Evolutionary conservation across 768 basidiomycete species (phyloP).

Genomic region (Mycena vitilis): DNA sequence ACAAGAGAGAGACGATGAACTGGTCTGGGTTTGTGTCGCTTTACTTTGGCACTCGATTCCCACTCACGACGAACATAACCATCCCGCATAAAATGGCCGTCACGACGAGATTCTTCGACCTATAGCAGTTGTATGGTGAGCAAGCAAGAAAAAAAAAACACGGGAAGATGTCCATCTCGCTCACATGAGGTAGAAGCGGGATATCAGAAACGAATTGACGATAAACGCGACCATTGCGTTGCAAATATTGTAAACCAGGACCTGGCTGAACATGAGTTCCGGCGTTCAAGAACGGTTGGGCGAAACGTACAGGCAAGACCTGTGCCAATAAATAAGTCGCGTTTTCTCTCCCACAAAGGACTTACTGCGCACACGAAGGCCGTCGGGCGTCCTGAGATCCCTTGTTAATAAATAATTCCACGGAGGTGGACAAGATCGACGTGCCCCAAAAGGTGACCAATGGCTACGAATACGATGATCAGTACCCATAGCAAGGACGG

Average conservation of each 20-base stretch:
- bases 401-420: neutral
- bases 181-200: neutral
- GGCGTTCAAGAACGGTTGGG: no score
- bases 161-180: neutral
- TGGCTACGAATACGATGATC: neutral
- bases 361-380: neutral
- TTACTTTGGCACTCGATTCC: no score
- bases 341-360: neutral
- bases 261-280: no score
- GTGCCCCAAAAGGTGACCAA: slow-evolving; percentile 2
- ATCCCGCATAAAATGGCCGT: neutral
- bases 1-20: neutral
- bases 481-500: no score
- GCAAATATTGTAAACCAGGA: neutral
- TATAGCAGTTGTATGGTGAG: neutral
- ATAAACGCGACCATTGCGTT: neutral
- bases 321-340: neutral
- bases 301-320: neutral
- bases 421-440: neutral
- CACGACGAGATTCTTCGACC: slow-evolving; percentile 5
- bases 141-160: no score
- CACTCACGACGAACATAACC: neutral
- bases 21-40: no score
- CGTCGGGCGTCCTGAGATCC: neutral
- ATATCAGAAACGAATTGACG: slow-evolving; percentile 12